Evolutionary conservation across 75 land plant genomes (phyloP).

Genomic region (Picea glauca): DNA sequence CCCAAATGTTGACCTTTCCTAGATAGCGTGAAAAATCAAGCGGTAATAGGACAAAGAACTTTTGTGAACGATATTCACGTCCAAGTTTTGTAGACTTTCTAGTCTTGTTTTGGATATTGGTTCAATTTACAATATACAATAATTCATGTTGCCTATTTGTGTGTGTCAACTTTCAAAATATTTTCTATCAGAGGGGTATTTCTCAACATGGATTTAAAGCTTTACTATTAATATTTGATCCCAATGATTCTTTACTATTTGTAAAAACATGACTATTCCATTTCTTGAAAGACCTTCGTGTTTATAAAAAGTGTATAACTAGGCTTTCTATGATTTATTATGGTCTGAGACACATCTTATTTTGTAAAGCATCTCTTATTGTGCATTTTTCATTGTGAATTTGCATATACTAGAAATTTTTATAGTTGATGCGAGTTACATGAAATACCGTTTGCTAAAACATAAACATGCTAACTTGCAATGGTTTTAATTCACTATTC

Average conservation of each 20-base stretch:
- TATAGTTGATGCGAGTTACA: background rate
- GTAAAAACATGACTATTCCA: background rate
- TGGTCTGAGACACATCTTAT: background rate
- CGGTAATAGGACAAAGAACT: no score
- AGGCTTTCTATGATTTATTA: background rate
- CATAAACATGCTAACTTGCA: background rate
- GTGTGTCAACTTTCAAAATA: background rate
- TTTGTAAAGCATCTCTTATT: background rate
- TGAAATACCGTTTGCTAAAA: background rate
- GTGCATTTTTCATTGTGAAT: background rate
- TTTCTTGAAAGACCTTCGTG: no score
- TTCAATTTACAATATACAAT: background rate
- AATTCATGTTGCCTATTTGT: background rate
- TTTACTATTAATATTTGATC: background rate
- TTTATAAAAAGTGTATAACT: background rate
- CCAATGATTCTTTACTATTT: background rate
- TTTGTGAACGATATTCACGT: no score
- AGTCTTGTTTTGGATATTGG: background rate
- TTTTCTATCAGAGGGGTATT: background rate
- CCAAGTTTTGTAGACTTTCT: no score
- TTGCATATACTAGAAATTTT: background rate
- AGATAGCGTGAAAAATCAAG: no score
- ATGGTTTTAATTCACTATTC: background rate
- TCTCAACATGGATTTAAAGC: background rate
- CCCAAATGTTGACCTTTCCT: no score